Evolutionary conservation across 2,329 filamentous ascomycete genomes (phyloP), one percentile per base, ranked within the genome.

Genomic region (Endoconidiophora laricicola): DNA sequence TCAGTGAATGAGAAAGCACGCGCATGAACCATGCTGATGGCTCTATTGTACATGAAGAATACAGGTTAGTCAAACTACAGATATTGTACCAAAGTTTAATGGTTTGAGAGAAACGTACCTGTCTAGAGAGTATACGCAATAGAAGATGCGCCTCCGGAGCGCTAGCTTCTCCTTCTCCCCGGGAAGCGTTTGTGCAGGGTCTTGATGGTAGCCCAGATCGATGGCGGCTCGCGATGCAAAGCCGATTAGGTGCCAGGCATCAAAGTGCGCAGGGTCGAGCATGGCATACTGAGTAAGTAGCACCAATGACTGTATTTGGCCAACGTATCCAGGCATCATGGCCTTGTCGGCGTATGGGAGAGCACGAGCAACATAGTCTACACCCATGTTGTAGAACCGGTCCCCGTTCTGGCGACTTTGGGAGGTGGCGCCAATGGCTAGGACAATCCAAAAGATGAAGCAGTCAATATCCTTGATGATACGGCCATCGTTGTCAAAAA

Each of bases 1-100:
- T 96, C 90, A 0, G 86, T 90, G 60, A 96, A 95, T 0, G 90
- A 94, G 62, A 95, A 95, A 0, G 87, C 81, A 33, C 86, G 74
- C 9, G 84, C 84, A 56, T 93, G 79, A 3, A 90, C 84, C 69
- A 94, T 83, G 57, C 87, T 94, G 43, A 93, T 88, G 9, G 85
- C 80, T 59, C 86, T 87, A 55, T 43, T 48, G 1, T 43, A 10
- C 20, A 7, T 14, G 7, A 3, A 26, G 12, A 33, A 22, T 57
- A 18, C 54, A 53, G 49, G 54, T 62, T 49, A 64, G 58, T 48
- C 50, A 16, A 39, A 4, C 24, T 44, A 18, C 16, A 9, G 1
- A 12, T 33, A 33, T 33, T 3, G 9, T 10, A 12, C 7, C 9
- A 12, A 12, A 12, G 9, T 14, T 14, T 2, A 18, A 18, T 18